Percentiles rank a stretch among this genome's conserved stretches.
These are phyloP conservation scores for Leccinum obscurum DNA, from an alignment of 768 basidiomycete species.

Conservation along the genomic window DNA sequence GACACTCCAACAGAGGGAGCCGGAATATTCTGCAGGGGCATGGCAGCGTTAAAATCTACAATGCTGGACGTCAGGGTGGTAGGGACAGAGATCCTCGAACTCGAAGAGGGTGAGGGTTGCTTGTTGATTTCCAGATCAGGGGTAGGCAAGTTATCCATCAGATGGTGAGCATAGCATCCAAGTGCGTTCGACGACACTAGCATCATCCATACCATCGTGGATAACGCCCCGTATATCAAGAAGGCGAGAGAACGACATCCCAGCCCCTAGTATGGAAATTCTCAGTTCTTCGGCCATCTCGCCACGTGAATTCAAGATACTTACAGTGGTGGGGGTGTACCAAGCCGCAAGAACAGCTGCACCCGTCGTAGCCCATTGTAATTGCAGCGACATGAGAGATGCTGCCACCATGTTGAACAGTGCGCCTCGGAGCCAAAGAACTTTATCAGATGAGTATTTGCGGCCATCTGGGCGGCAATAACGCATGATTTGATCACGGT, in stretches of 20 bases:
- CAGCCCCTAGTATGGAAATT: slow-evolving; percentile 17
- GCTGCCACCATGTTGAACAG: slow-evolving; percentile 31
- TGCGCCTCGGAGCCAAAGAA: slow-evolving; percentile 24
- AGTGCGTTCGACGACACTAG: slow-evolving; percentile 31
- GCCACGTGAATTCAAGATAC: background rate
- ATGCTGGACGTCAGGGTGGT: no score
- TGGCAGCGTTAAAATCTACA: no score
- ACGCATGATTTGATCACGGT: slow-evolving; percentile 12
- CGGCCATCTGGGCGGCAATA: slow-evolving; percentile 15
- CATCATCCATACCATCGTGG: slow-evolving; percentile 32
- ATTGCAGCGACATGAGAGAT: slow-evolving; percentile 26
- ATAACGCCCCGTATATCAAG: slow-evolving; percentile 29
- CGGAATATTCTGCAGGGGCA: no score
- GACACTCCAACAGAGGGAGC: background rate
- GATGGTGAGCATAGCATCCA: slow-evolving; percentile 19
- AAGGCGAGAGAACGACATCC: slow-evolving; percentile 38
- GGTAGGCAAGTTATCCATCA: background rate
- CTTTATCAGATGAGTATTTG: background rate
- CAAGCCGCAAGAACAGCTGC: background rate
- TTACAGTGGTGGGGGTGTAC: slow-evolving; percentile 32
- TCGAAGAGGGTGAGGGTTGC: no score
- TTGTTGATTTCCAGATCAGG: background rate
- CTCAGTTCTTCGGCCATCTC: background rate
- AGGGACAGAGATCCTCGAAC: no score
- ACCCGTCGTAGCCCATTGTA: slow-evolving; percentile 36